A percentile compares a stretch with the other conserved stretches of the same genome.
These are phyloP conservation scores for Beauveria caledonica DNA, from an alignment of 2,329 filamentous ascomycete genomes.

Conservation along the genomic window DNA sequence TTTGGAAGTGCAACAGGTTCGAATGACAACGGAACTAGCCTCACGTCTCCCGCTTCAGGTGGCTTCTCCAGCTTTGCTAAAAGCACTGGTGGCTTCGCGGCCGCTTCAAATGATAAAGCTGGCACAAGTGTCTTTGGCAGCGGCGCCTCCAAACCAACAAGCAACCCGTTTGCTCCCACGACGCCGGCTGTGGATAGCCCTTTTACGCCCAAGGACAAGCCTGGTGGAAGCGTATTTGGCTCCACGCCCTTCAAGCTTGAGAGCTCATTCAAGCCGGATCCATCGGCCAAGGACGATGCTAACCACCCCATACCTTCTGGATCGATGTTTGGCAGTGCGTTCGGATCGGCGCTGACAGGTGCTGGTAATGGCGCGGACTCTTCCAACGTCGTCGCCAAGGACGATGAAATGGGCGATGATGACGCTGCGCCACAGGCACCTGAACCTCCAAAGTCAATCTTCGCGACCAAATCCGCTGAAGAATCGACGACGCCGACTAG, in stretches of 20 bases:
- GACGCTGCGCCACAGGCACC: conserved; percentile 7
- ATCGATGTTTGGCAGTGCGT: conserved; percentile 52
- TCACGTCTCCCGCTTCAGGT: conserved; percentile 24
- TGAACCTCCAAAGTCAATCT: conserved; percentile 21
- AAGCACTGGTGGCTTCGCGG: conserved; percentile 48
- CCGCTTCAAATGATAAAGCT: conserved; percentile 31
- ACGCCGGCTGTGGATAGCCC: conserved; percentile 16
- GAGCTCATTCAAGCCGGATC: conserved; percentile 59
- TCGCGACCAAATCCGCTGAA: conserved; percentile 14
- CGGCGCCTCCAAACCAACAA: conserved; percentile 26
- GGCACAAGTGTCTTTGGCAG: conserved; percentile 30
- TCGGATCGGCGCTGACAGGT: conserved; percentile 50
- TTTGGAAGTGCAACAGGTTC: conserved; percentile 27
- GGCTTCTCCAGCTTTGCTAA: conserved; percentile 48
- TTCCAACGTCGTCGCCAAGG: conserved; percentile 31
- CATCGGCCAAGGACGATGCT: conserved; percentile 50
- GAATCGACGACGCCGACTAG: conserved; percentile 42
- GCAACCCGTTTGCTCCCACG: conserved; percentile 22
- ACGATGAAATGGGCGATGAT: conserved; percentile 46
- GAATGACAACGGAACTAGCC: not conserved
- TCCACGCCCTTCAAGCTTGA: conserved; percentile 58
- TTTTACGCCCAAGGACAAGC: conserved; percentile 18
- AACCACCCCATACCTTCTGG: conserved; percentile 37
- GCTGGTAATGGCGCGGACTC: conserved; percentile 29
- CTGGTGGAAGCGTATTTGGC: conserved; percentile 32